A percentile compares a stretch with the other conserved stretches of the same genome.
phyloP scores from a whole-genome alignment of 352 stramenopile species.

The Phytophthora quininea region DNA sequence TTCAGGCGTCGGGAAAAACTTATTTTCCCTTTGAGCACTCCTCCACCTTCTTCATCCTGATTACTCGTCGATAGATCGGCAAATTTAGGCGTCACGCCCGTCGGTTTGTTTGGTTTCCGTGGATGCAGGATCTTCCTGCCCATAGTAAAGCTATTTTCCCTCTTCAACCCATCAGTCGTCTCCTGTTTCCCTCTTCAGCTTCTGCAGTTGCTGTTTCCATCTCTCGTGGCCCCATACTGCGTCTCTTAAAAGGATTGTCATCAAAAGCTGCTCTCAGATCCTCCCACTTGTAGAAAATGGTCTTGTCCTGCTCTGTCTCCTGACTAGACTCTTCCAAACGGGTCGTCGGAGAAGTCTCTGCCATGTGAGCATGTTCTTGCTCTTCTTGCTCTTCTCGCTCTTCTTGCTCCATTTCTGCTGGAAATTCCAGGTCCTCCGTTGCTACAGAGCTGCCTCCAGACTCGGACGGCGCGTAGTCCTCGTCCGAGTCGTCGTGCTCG shows the following conservation, averaged over 20 bases:
- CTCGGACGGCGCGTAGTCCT: slow-evolving; percentile 36
- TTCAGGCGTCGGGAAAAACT: background rate
- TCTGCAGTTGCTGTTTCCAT: background rate
- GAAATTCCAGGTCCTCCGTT: slow-evolving; percentile 33
- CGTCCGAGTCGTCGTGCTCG: slow-evolving; percentile 24
- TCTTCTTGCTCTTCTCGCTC: background rate
- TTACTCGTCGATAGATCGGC: background rate
- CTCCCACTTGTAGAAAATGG: slow-evolving; percentile 28
- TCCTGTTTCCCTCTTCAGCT: background rate
- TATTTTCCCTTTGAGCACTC: background rate
- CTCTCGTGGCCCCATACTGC: slow-evolving; percentile 8
- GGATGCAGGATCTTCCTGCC: background rate
- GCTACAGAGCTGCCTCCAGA: slow-evolving; percentile 29
- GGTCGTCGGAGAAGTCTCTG: too few species aligned
- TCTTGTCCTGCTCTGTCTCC: background rate
- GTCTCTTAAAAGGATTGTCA: slow-evolving; percentile 31
- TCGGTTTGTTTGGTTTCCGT: background rate
- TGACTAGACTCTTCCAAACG: too few species aligned
- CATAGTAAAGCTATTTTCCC: background rate
- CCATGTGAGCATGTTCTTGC: background rate
- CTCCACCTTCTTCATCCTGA: background rate
- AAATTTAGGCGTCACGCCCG: background rate
- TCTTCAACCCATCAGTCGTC: slow-evolving; percentile 1
- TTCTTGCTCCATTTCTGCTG: slow-evolving; percentile 20
- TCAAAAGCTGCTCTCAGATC: slow-evolving; percentile 29